Evolutionary conservation across 2,329 filamentous ascomycete genomes (phyloP).

Genomic region (Colletotrichum tabaci): DNA sequence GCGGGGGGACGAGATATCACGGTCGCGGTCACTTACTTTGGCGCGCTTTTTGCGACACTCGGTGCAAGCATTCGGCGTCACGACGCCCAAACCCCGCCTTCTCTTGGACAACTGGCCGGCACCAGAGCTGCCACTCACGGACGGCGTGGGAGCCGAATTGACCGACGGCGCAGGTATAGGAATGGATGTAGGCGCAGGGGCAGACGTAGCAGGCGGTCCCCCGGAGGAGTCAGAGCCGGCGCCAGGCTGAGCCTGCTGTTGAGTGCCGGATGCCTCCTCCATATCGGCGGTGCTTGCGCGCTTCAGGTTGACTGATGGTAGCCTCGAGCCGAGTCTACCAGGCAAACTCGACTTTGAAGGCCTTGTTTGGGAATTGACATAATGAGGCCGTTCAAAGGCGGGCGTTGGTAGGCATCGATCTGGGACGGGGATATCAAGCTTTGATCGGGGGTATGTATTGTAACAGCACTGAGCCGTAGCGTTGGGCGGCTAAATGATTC

Average conservation of each 20-base stretch:
- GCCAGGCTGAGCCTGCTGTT: constrained; percentile 34
- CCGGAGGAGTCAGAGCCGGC: constrained; percentile 40
- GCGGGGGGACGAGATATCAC: neutral
- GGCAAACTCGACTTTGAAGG: constrained; percentile 39
- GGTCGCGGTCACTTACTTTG: constrained; percentile 60
- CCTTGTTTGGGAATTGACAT: constrained; percentile 40
- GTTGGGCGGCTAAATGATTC: constrained; percentile 3
- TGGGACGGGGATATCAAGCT: neutral
- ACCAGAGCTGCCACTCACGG: constrained; percentile 34
- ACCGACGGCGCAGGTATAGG: constrained; percentile 21
- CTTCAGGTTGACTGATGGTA: constrained; percentile 40
- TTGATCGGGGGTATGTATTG: neutral
- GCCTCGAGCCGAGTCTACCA: constrained; percentile 37
- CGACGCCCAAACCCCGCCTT: constrained; percentile 68
- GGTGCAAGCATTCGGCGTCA: constrained; percentile 73
- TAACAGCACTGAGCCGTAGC: constrained; percentile 4
- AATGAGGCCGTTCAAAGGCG: constrained; percentile 40
- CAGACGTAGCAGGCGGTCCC: constrained; percentile 25
- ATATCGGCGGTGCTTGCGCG: constrained; percentile 41
- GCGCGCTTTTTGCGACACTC: constrained; percentile 75
- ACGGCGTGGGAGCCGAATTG: constrained; percentile 26
- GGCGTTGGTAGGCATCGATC: constrained; percentile 27
- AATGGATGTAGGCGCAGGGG: constrained; percentile 12
- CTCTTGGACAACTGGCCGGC: constrained; percentile 62
- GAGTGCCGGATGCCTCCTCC: constrained; percentile 41